Base-by-base conservation (phyloP, 169 alveolate genomes). In the Cryptosporidium meleagridis region DNA sequence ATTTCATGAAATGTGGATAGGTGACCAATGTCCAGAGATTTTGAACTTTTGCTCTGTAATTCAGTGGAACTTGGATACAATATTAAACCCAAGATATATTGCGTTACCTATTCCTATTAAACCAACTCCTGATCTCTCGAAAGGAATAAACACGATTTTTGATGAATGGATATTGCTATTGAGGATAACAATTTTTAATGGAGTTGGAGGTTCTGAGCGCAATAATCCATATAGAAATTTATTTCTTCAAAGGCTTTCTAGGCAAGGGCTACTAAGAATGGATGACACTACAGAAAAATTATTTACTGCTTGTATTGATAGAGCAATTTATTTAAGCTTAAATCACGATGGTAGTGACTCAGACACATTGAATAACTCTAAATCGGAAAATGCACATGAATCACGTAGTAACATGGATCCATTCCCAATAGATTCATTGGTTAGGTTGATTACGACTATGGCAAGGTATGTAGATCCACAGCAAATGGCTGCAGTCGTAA, bases 211-310 rank as follows among this genome's bases (percentile, higher is more conserved):
- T 6, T 39, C 39, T 10, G 89, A 80, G 21, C 75, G 89, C 18
- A 80, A 80, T 45, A 80, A 80, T 29, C 89, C 89, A 5, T 80
- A 80, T 31, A 59, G 89, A 39, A 80, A 80, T 67, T 44, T 80
- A 35, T 95, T 95, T 92, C 95, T 95, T 87, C 97, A 95, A 87
- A 84, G 95, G 35, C 93, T 95, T 72, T 93, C 95, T 41, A 92
- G 94, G 45, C 97, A 95, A 91, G 94, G 96, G n/a, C 91, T 95
- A 62, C 91, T 95, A 65, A 93, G 93, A 86, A 95, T 95, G 95
- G 97, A 95, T 80, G 96, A 94, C 12, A 94, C 95, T 62, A 95
- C 97, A 1, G 97, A 95, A 73, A 92, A 92, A 53, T 94, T 95
- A 80, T 95, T 95, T 72, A 92, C 97, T n/a, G 93, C 85, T 41